Evolutionary conservation across 75 land plant genomes (phyloP), one percentile per base, ranked within the genome.

Genomic region (Pinus taeda): DNA sequence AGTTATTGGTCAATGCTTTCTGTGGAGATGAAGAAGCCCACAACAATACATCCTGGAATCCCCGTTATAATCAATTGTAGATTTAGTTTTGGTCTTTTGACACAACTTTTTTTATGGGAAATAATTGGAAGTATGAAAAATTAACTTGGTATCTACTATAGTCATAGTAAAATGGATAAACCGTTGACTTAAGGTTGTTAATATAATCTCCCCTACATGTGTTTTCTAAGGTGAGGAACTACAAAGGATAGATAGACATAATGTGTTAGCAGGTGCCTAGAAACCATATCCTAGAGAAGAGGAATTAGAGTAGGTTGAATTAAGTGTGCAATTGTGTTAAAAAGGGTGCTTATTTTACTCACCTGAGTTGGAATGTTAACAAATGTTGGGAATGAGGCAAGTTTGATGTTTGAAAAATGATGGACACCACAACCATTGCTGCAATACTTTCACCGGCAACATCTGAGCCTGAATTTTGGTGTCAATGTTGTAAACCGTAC

Each of bases 1-100:
- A 66, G 14, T 57, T 60, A 63, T 88, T 20, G 13, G 59, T 21
- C 20, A 91, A 69, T 6, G 96, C 96, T 72, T 57, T 77, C 76
- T 91, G 85, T 62, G 93, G 67, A 96, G 96, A 95, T 57, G 94
- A 84, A n/a, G 98, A 96, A 14, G 90, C 98, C 98, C 98, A 96
- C 2, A 93, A 78, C 57, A 96, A 91, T 78, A 93, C 98, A 81
- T 93, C 96, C 91, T 95, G 83, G 45, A 33, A 8, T 18, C 15
- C 74, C 49, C 15, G 7, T 12, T 49, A 13, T 29, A 29, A n/a
- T n/a, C n/a, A 15, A 36, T 18, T 15, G 33, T 22, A 12, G 39
- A 17, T 37, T 66, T 0, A 22, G 13, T 26, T 20, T 60, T 24
- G 8, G 57, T 4, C 0, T 59, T 20, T 56, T 29, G 29, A 0